Evolutionary conservation across 805 yeast species (phyloP), one percentile per base, ranked within the genome.

Genomic region (Yarrowia porcina): DNA sequence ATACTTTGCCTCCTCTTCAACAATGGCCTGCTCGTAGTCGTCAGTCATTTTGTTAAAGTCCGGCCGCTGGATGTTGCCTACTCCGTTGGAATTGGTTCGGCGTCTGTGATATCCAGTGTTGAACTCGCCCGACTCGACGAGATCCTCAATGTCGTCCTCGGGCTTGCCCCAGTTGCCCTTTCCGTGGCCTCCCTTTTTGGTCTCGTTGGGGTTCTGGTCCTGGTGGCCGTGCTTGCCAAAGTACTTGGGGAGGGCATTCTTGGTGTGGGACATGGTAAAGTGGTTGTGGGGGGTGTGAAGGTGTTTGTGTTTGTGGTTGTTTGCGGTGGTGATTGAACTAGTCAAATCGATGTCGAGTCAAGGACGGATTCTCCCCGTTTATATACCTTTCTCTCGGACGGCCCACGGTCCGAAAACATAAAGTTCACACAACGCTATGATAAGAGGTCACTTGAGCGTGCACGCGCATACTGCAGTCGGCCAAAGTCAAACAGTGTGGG

Each of bases 151-250:
- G 69, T 90, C 96, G 68, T 89, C 96, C 9, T 84, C 81, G 9
- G 64, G 69, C 65, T 79, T 77, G 45, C 97, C 97, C 96, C 97
- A 90, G 71, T 90, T 90, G 67, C 86, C 87, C 69, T 84, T 85
- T 50, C 97, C 97, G 33, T 87, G 87, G 56, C 97, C 97, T 64
- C 81, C 81, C 73, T 89, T 90, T 82, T 90, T 90, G 63, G 88
- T 83, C 69, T 84, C 83, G 71, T 84, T 85, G 63, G 97, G 96
- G 66, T 86, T 84, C 61, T 83, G 80, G 69, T 87, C 85, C 65
- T 74, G 74, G 70, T 81, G 81, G 18, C 96, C 96, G 69, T 83
- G 82, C 72, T 87, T 92, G 63, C 92, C 87, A 74, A 90, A 91
- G 83, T 83, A 90, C 71, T 83, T 85, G 61, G 90, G 83, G 64